These are phyloP conservation scores for Coprinopsis marcescibilis DNA, from an alignment of 768 basidiomycete genomes.

Conservation along the genomic window DNA sequence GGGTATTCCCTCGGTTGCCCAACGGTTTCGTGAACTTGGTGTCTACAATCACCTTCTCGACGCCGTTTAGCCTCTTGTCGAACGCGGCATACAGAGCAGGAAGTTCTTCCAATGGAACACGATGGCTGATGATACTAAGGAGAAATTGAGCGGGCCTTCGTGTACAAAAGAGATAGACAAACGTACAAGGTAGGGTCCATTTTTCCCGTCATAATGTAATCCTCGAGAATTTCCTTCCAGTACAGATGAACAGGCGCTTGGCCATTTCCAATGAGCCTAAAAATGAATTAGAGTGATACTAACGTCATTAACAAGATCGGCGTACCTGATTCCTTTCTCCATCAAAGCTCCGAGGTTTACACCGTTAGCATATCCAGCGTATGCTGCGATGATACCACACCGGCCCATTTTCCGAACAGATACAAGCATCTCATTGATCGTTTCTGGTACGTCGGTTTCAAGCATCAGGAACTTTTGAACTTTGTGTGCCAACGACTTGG, in stretches of 20 bases:
- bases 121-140: constrained; percentile 46
- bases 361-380: constrained; percentile 61
- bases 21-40: constrained; percentile 42
- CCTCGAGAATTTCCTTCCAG: constrained; percentile 65
- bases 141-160: not conserved
- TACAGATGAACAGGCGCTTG: constrained; percentile 73
- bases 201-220: constrained; percentile 57
- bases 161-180: not conserved
- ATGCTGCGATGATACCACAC: constrained; percentile 63
- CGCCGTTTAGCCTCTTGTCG: constrained; percentile 47
- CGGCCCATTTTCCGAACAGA: constrained; percentile 51
- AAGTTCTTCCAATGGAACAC: constrained; percentile 62
- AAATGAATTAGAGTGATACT: not conserved
- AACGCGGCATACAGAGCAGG: constrained; percentile 59
- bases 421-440: constrained; percentile 42
- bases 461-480: constrained; percentile 65
- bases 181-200: constrained; percentile 59
- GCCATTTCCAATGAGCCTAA: constrained; percentile 59
- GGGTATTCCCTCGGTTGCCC: constrained; percentile 30
- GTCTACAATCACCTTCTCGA: constrained; percentile 72
- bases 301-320: not conserved
- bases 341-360: constrained; percentile 70
- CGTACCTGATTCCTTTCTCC: constrained; percentile 62
- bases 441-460: constrained; percentile 72
- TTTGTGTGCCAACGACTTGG: constrained; percentile 60